A percentile compares a stretch with the other conserved stretches of the same genome.
These are phyloP conservation scores for Phaeolepiota aurea DNA, from an alignment of 768 basidiomycete genomes.

Conservation along the genomic window DNA sequence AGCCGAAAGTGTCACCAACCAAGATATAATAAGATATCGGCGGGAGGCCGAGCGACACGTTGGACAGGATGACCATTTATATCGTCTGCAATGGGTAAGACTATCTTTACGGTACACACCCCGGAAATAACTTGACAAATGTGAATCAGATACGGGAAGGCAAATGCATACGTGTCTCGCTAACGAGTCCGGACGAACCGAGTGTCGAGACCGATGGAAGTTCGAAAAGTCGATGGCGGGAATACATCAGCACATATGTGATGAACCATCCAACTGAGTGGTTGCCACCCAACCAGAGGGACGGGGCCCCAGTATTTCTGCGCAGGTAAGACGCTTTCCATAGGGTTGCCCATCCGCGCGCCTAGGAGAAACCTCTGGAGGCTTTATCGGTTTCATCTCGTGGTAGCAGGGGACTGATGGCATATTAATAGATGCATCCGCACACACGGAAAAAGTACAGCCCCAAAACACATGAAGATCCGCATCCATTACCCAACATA, in stretches of 20 bases:
- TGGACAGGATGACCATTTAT: constrained; percentile 69
- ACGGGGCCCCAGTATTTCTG: constrained; percentile 37
- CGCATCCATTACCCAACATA: constrained; percentile 54
- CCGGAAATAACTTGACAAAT: constrained; percentile 1
- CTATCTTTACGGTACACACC: constrained; percentile 11
- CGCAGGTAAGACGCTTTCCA: constrained; percentile 57
- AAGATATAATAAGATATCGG: constrained; percentile 70
- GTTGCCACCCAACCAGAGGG: constrained; percentile 36
- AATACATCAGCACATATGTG: constrained; percentile 68
- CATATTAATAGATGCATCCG: constrained; percentile 47
- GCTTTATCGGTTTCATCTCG: constrained; percentile 12
- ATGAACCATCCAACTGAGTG: constrained; percentile 68
- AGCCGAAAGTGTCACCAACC: constrained; percentile 42
- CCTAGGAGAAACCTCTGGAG: constrained; percentile 3
- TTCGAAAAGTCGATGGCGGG: constrained; percentile 53
- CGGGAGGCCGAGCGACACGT: constrained; percentile 72
- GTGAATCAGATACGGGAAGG: constrained; percentile 40
- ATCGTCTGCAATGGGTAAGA: constrained; percentile 75
- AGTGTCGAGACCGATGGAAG: constrained; percentile 51
- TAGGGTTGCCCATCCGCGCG: no score
- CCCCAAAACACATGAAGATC: constrained; percentile 33
- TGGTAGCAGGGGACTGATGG: constrained; percentile 15
- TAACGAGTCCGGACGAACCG: constrained; percentile 56
- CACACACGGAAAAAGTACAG: constrained; percentile 32
- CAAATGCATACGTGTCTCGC: constrained; percentile 50